Base-by-base conservation (phyloP, 257 asterid species). In the Osmanthus fragrans region DNA sequence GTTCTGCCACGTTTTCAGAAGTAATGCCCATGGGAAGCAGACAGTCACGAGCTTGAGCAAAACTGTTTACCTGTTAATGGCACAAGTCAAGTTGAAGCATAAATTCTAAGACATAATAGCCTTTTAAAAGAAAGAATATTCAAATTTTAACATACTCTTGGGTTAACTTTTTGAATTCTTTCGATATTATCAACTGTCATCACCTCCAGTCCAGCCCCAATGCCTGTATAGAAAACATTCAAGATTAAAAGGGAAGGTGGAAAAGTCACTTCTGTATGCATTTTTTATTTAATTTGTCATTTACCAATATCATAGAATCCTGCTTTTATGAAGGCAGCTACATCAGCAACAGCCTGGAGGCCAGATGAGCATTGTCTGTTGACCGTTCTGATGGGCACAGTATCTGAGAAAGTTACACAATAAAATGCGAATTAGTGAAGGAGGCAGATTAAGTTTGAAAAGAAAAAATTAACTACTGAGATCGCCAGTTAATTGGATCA, bases 291-390 rank as follows among this genome's bases (percentile, higher is more conserved):
- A 76, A 77, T n/a, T 66, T 33, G 25, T 2, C 40, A 16, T 27
- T 72, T 87, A 94, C 98, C 98, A 70, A 92, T 92, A 60, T 94
- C 97, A 58, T 94, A 94, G 82, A 88, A 90, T 79, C 98, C 98
- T 37, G 96, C 96, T 94, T 88, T 79, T 80, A 94, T 94, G 82
- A 85, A 91, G 78, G 96, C 97, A 80, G 97, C 97, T 6, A 94
- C 97, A 85, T 94, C 98, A 75, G 96, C 97, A 81, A 94, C 98
- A 40, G 97, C 97, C 83, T 94, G 98, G 77, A 94, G 94, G 79
- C 98, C 97, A 81, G 97, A 94, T 36, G 98, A 94, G 82, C 98
- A 92, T 84, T 94, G 97, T 75, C 98, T 76, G 82, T 94, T 94
- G 82, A 92, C 98, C 15, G 97, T 94, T 91, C 97, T 87, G 74